Conservation (phyloP, 164 flowering plant genomes). For the Buxus sempervirens region DNA sequence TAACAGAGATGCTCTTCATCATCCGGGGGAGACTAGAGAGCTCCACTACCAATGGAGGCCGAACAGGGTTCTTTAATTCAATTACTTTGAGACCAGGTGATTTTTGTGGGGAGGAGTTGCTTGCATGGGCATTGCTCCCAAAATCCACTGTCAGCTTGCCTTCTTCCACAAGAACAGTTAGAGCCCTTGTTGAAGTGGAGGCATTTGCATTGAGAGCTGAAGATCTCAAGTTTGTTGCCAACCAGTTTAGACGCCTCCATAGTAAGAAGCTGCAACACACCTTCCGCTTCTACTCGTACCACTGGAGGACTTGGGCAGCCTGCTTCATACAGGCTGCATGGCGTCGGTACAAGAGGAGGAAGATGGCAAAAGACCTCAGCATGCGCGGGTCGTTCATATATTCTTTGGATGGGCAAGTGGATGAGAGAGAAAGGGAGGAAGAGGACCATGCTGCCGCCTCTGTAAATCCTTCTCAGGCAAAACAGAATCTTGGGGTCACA, state of each 20-base stretch:
- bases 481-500: slow-evolving; percentile 51
- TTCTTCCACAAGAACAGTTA: slow-evolving; percentile 82
- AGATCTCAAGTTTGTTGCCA: slow-evolving; percentile 89
- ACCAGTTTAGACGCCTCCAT: slow-evolving; percentile 83
- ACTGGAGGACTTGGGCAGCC: slow-evolving; percentile 99
- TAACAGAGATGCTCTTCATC: slow-evolving; percentile 88
- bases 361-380: slow-evolving; percentile 41
- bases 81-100: slow-evolving; percentile 78
- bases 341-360: slow-evolving; percentile 62
- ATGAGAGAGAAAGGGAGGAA: slow-evolving; percentile 34
- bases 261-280: slow-evolving; percentile 91
- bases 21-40: slow-evolving; percentile 87
- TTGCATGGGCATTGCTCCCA: slow-evolving; percentile 83
- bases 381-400: slow-evolving; percentile 40
- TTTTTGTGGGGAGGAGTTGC: slow-evolving; percentile 91
- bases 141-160: slow-evolving; percentile 70
- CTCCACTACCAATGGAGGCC: slow-evolving; percentile 90
- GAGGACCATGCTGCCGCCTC: slow-evolving; percentile 16
- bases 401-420: slow-evolving; percentile 22
- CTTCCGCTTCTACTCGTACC: slow-evolving; percentile 83
- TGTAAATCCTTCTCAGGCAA: slow-evolving; percentile 32
- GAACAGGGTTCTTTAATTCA: slow-evolving; percentile 87
- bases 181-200: slow-evolving; percentile 72
- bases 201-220: slow-evolving; percentile 85
- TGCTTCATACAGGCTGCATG: slow-evolving; percentile 96